Evolutionary conservation across 768 basidiomycete genomes (phyloP), one percentile per base, ranked within the genome.

Genomic region (Suillus placidus): DNA sequence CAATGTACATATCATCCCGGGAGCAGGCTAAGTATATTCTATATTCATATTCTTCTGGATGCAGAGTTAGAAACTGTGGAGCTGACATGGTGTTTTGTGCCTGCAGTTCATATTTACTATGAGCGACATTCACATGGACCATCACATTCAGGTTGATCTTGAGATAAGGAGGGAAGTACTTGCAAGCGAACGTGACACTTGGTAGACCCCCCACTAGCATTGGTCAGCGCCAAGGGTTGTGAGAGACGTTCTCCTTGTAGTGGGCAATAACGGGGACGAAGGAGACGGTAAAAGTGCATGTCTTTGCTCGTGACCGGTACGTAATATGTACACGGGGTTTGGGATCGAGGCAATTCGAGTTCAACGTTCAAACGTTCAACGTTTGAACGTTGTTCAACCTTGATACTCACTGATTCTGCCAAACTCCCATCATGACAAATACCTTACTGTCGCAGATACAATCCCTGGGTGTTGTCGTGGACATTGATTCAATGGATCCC

Each of bases 41-140:
- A n/a, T n/a, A n/a, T n/a, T n/a, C n/a, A n/a, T n/a, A n/a, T 97
- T 45, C 78, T 98, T 23, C 83, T 97, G 2, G 97, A 98, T 68
- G 85, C 85, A 0, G 97, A 97, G 0, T 96, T 98, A 84, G 96
- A 3, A 85, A 88, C 54, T 96, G 89, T 72, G 95, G 94, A 2
- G 67, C 72, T 12, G 81, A 81, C 63, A 4, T 85, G 85, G 85
- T 18, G 80, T 89, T 13, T 79, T 95, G 88, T n/a, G 91, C 61
- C 75, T 95, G 16, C 89, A 86, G 71, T 88, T 91, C 73, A 84
- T 99, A 47, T 97, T 89, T 75, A 43, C 43, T 45, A 81, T 97
- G 66, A 94, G 92, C 67, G 96, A 99, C 73, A 85, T 91, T 69
- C 97, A 97, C 72, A 95, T 85, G 1, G 96, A 97, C 72, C 95